Percentiles rank a stretch among this genome's conserved stretches.
These are phyloP conservation scores for Macrophomina pseudophaseolina DNA, from an alignment of 2,329 filamentous ascomycete species.

Conservation along the genomic window DNA sequence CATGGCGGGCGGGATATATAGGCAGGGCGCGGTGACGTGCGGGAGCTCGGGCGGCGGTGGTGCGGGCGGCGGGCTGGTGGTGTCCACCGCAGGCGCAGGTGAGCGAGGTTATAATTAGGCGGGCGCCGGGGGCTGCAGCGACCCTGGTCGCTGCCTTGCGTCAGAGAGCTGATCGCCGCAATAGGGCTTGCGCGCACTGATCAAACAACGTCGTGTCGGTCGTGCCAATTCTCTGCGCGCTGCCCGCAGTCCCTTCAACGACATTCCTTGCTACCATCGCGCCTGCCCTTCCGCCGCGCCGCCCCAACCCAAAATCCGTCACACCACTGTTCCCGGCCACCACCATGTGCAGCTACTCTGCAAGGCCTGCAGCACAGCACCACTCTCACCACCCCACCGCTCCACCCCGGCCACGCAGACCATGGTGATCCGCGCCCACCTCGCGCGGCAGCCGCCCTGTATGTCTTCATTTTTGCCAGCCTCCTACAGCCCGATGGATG, in stretches of 20 bases:
- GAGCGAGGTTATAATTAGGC: neutral
- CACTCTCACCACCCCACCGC: conserved; percentile 24
- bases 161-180: conserved; percentile 1
- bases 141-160: conserved; percentile 3
- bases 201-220: conserved; percentile 1
- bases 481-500: conserved; percentile 9
- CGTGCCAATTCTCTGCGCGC: conserved; percentile 19
- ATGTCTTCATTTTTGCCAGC: conserved; percentile 23
- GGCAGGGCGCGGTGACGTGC: neutral
- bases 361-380: conserved; percentile 18
- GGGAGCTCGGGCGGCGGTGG: neutral
- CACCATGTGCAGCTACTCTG: conserved; percentile 32
- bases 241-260: neutral
- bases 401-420: conserved; percentile 25
- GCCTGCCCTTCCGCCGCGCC: conserved; percentile 2
- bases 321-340: conserved; percentile 23
- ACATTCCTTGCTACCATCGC: conserved; percentile 24
- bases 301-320: conserved; percentile 4
- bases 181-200: conserved; percentile 9
- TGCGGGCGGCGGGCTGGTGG: neutral
- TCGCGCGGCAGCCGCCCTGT: conserved; percentile 23
- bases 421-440: conserved; percentile 27
- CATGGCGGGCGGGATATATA: conserved; percentile 21
- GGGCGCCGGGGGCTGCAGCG: too few relatives aligned
- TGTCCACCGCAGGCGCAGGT: neutral